Percentiles rank a stretch among this genome's conserved stretches.
Conservation (phyloP, 352 stramenopile genomes). For the Globisporangium polare region DNA sequence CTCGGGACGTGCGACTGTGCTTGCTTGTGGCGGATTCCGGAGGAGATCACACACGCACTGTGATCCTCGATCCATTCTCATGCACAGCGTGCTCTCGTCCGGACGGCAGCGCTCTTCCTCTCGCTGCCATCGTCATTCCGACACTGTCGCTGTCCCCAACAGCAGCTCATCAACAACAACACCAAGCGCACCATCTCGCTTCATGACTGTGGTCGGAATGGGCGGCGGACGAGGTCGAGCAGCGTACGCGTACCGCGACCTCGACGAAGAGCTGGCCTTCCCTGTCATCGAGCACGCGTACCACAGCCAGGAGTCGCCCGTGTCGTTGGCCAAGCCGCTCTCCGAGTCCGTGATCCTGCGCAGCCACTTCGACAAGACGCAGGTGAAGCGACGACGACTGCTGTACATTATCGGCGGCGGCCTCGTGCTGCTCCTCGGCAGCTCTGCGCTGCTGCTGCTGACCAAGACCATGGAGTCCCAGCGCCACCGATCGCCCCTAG, state of each 20-base stretch:
- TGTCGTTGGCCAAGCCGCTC: neutral
- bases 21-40: neutral
- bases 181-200: neutral
- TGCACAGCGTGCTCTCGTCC: neutral
- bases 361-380: slow-evolving; percentile 13
- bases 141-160: neutral
- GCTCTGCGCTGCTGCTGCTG: slow-evolving; percentile 2
- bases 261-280: slow-evolving; percentile 16
- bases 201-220: slow-evolving; percentile 7
- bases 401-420: neutral
- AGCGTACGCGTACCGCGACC: slow-evolving; percentile 16
- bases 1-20: neutral
- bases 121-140: neutral
- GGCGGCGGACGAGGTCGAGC: slow-evolving; percentile 7
- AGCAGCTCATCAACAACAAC: neutral
- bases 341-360: slow-evolving; percentile 16
- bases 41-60: neutral
- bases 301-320: slow-evolving; percentile 15
- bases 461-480: slow-evolving; percentile 2
- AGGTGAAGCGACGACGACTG: neutral
- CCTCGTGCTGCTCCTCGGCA: slow-evolving; percentile 7
- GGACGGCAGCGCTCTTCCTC: neutral
- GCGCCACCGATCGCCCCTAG: slow-evolving; percentile 3
- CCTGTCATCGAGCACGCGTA: slow-evolving; percentile 11
- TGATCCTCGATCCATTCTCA: neutral